Evolutionary conservation across 306 rosid species (phyloP).

Genomic region (Carpinus viminea): DNA sequence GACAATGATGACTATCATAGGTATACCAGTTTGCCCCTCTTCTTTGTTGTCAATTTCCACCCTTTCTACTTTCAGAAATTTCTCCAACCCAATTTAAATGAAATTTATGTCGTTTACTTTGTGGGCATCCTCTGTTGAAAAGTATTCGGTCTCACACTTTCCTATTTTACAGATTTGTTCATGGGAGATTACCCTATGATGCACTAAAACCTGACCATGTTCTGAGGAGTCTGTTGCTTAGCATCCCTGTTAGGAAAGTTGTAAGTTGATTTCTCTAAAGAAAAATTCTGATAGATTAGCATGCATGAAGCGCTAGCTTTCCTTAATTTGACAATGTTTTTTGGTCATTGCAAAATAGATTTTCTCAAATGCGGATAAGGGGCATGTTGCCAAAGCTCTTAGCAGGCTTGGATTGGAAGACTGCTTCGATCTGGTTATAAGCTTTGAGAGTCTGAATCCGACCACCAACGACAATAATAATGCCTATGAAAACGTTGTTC

Average conservation of each 20-base stretch:
- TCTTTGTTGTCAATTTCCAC: too few relatives aligned
- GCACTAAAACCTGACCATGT: constrained; percentile 68
- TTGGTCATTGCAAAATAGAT: constrained; percentile 37
- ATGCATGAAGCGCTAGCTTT: not conserved
- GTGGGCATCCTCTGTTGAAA: not conserved
- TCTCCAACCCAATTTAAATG: too few relatives aligned
- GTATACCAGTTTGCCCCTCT: constrained; percentile 33
- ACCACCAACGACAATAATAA: not conserved
- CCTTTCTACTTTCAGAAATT: too few relatives aligned
- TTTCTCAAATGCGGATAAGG: constrained; percentile 66
- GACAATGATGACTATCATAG: constrained; percentile 63
- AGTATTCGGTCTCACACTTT: constrained; percentile 13
- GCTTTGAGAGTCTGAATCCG: constrained; percentile 85
- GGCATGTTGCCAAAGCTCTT: constrained; percentile 62
- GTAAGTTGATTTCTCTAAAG: constrained; percentile 42
- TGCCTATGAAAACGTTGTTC: constrained; percentile 25
- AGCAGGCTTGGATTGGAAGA: constrained; percentile 79
- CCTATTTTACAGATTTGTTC: constrained; percentile 56
- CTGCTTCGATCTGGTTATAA: constrained; percentile 71
- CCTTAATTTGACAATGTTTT: not conserved
- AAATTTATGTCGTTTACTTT: not conserved
- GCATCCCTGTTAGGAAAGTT: constrained; percentile 72
- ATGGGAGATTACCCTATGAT: constrained; percentile 79
- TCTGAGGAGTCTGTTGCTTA: constrained; percentile 63
- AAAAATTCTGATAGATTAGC: not conserved